Percentiles rank a stretch among this genome's conserved stretches.
Evolutionary conservation across 2,329 filamentous ascomycete species (phyloP).

Genomic region (Teratosphaeria destructans): DNA sequence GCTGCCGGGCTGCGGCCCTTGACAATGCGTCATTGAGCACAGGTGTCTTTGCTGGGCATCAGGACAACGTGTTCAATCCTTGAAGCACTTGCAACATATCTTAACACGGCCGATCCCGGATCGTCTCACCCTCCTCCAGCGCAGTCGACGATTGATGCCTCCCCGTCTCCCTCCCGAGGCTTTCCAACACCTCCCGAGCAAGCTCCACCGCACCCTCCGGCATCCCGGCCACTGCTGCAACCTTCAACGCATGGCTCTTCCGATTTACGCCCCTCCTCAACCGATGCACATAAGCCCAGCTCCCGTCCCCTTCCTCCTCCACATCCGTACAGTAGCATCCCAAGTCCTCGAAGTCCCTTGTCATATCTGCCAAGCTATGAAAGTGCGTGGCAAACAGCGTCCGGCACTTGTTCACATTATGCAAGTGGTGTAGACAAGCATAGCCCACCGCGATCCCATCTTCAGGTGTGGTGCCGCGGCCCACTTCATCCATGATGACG

Average conservation of each 20-base stretch:
- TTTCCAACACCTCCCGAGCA: conserved; percentile 48
- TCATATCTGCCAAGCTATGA: conserved; percentile 72
- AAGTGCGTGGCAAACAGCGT: conserved; percentile 94
- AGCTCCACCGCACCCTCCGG: conserved; percentile 61
- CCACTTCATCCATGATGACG: conserved; percentile 96
- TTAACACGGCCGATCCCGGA: too few relatives aligned
- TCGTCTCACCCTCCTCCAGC: not conserved
- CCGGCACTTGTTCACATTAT: conserved; percentile 64
- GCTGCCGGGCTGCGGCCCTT: too few relatives aligned
- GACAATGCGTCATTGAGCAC: too few relatives aligned
- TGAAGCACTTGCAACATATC: too few relatives aligned
- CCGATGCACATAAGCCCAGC: conserved; percentile 79
- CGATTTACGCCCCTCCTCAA: conserved; percentile 74
- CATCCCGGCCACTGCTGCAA: conserved; percentile 73
- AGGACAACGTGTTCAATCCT: too few relatives aligned
- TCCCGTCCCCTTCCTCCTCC: conserved; percentile 52
- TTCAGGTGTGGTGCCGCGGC: conserved; percentile 83
- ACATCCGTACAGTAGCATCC: conserved; percentile 85
- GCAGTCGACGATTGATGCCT: not conserved
- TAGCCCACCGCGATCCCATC: conserved; percentile 86
- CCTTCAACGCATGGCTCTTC: conserved; percentile 84
- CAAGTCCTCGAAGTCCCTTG: conserved; percentile 47
- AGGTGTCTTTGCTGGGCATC: too few relatives aligned
- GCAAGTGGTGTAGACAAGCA: conserved; percentile 76
- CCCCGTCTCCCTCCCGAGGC: not conserved